These are phyloP conservation scores for Hyparrhenia diplandra DNA, from an alignment of 176 grass and related monocot genomes.

Conservation along the genomic window DNA sequence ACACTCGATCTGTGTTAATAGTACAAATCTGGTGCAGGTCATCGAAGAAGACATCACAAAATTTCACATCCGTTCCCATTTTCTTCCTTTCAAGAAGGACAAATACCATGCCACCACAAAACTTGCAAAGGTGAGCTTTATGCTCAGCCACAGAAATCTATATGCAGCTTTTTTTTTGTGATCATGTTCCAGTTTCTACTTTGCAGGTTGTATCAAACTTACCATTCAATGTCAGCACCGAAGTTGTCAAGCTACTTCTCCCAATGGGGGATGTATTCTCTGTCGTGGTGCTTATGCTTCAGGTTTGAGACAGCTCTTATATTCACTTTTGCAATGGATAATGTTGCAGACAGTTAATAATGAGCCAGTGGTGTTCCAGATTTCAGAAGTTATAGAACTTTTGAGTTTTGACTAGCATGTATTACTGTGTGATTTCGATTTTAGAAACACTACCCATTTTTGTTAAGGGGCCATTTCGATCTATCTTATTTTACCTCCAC, in stretches of 20 bases:
- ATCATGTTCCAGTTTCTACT: conserved; percentile 6
- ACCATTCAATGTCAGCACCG: conserved; percentile 95
- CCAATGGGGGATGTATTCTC: conserved; percentile 97
- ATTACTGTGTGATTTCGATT: not conserved
- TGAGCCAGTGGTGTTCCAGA: not conserved
- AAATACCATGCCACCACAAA: conserved; percentile 26
- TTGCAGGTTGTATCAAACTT: conserved; percentile 92
- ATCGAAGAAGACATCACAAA: conserved; percentile 90
- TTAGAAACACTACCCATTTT: not conserved
- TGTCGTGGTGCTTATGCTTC: conserved; percentile 80
- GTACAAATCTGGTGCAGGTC: conserved; percentile 41
- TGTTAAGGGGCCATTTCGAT: not conserved
- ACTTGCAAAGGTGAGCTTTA: conserved; percentile 64
- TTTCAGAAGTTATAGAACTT: not conserved
- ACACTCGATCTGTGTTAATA: not conserved
- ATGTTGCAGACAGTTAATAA: not conserved
- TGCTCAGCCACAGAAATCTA: not conserved
- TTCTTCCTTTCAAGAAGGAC: conserved; percentile 68
- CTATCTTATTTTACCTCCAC: not conserved
- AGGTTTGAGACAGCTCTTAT: conserved; percentile 46
- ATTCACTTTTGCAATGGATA: not conserved
- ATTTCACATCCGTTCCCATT: conserved; percentile 65
- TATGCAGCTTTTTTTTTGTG: conserved; percentile 5
- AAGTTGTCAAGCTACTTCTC: conserved; percentile 87
- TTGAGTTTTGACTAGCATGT: not conserved